Conservation (phyloP, 805 yeast species). For the Dipodascus geniculatus region DNA sequence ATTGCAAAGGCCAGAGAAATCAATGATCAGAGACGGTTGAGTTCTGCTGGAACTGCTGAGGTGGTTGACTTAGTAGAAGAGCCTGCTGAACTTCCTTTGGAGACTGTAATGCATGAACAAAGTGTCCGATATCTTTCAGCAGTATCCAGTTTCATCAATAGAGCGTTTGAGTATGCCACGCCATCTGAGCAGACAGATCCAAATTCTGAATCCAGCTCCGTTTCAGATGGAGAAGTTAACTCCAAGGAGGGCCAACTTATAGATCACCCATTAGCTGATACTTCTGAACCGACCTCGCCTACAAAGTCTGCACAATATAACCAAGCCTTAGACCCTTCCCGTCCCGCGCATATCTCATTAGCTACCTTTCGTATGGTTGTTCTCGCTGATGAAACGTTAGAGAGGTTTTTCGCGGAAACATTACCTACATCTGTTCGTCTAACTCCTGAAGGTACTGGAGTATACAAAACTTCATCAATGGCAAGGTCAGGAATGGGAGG, state of each 20-base stretch:
- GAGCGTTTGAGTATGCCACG: conserved; percentile 84
- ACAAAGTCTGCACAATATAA: conserved; percentile 37
- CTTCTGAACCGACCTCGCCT: conserved; percentile 11
- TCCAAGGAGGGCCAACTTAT: background rate
- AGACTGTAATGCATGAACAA: conserved; percentile 25
- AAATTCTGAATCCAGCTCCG: conserved; percentile 1
- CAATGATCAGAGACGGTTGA: conserved; percentile 19
- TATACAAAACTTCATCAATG: conserved; percentile 37
- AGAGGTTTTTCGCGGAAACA: conserved; percentile 63
- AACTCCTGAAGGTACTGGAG: conserved; percentile 16
- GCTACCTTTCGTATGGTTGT: conserved; percentile 93
- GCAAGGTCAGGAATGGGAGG: conserved; percentile 27
- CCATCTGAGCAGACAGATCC: conserved; percentile 32
- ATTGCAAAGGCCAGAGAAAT: conserved; percentile 48
- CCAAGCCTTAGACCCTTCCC: conserved; percentile 70
- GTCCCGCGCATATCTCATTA: conserved; percentile 61
- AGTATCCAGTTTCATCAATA: conserved; percentile 72
- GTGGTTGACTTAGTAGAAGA: conserved; percentile 18
- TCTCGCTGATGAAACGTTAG: conserved; percentile 88
- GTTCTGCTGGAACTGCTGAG: conserved; percentile 22
- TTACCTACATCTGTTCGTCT: conserved; percentile 59
- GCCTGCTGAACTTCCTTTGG: conserved; percentile 25
- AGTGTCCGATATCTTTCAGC: conserved; percentile 60
- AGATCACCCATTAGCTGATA: conserved; percentile 14
- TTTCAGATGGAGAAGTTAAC: conserved; percentile 10